phyloP scores from a whole-genome alignment of 116 monocot species.

The Phalaenopsis hybrid region DNA sequence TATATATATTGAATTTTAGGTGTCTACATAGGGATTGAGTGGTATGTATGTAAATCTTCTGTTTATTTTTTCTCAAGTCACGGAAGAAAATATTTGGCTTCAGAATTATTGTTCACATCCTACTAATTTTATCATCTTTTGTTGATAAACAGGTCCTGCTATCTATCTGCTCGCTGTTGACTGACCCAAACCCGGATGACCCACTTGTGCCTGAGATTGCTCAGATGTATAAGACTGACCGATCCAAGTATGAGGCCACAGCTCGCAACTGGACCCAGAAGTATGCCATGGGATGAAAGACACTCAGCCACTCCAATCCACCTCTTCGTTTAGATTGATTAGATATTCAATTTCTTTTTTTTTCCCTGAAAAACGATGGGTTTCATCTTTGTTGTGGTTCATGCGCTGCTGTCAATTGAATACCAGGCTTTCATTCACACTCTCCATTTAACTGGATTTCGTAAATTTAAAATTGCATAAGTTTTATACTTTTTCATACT shows the following conservation, averaged over 20 bases:
- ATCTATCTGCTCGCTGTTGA: slow-evolving; percentile 22
- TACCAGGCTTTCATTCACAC: too few species aligned
- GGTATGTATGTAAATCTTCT: not conserved
- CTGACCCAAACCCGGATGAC: slow-evolving; percentile 27
- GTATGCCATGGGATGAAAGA: slow-evolving; percentile 13
- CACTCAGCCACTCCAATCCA: not conserved
- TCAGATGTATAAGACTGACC: slow-evolving; percentile 11
- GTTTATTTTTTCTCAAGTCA: not conserved
- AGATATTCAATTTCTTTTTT: not conserved
- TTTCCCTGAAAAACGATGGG: not conserved
- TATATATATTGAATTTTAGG: too few species aligned
- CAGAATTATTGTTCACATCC: too few species aligned
- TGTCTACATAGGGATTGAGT: too few species aligned
- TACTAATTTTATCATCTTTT: slow-evolving; percentile 2
- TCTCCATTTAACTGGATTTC: too few species aligned
- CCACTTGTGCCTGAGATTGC: slow-evolving; percentile 26
- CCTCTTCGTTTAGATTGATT: not conserved
- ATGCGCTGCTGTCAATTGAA: too few species aligned
- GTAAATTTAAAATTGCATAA: too few species aligned
- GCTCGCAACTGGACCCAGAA: slow-evolving; percentile 18
- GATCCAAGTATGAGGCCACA: slow-evolving; percentile 15
- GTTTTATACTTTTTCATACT: too few species aligned
- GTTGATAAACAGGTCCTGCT: slow-evolving; percentile 17
- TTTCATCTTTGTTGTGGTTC: not conserved
- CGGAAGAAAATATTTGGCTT: too few species aligned